Evolutionary conservation across 345 rosid species (phyloP), one percentile per base, ranked within the genome.

Genomic region (Ceriops zippeliana): DNA sequence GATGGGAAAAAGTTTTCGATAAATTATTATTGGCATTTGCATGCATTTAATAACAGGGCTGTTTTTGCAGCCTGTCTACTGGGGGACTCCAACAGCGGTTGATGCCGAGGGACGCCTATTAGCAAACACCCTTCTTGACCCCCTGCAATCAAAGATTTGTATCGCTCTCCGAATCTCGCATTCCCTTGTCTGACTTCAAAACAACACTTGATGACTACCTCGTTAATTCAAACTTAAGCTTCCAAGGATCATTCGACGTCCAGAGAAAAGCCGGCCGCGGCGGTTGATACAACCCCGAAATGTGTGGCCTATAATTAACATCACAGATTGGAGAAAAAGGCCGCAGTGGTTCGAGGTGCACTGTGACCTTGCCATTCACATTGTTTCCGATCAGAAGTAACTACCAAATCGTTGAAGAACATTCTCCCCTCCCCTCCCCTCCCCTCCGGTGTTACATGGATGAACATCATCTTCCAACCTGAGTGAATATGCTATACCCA

Each of bases 311-410:
- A 21, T 49, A 26, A 75, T 86, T 47, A 62, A 79, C 70, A 38
- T 83, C 46, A 82, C 87, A 6, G 16, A 87, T 7, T 91, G 96
- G 97, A 73, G 92, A 60, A 91, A 91, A 80, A 92, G 96, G 27
- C 84, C 96, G 4, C 97, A 91, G 47, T 91, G 92, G 97, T 87
- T 91, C n/a, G 91, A 87, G 65, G 26, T 85, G 17, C 76, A 70
- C 47, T 89, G 96, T 0, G 80, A 86, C 37, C 78, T 84, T 0
- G 91, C 92, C 59, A 10, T 72, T 0, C 67, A 58, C 1, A 58
- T 91, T 1, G 66, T 91, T 5, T 63, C 85, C 1, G 97, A 89
- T 60, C 59, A 66, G 19, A 68, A 71, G n/a, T 84, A 84, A 84
- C 52, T 83, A 86, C 71, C 52, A 76, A 0, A 2, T 84, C 7